Evolutionary conservation across 768 basidiomycete species (phyloP), one percentile per base, ranked within the genome.

Genomic region (Trichaptum fuscoviolaceum): DNA sequence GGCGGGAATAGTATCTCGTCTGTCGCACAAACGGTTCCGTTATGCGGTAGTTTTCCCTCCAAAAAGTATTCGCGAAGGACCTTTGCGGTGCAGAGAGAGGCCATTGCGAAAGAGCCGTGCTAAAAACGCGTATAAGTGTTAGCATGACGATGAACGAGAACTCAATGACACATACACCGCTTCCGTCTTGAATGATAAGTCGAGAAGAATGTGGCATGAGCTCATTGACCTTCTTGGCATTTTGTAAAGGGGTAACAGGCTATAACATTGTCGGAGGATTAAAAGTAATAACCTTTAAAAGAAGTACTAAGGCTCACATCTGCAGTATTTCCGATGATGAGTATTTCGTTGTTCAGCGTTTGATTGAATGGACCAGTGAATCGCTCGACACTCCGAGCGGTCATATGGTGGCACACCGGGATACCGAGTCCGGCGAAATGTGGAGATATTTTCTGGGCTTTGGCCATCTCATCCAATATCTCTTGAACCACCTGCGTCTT

Each of bases 291-390:
- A 17, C 15, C 59, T 17, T 12, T 23, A 20, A 9, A 61, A 61
- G 3, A 34, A 5, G 23, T 61, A 17, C 10, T 17, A 18, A 61
- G 24, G 30, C 30, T 25, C 30, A 61, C 57, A 62, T 69, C 65
- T n/a, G 67, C 73, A 23, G 69, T 68, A 52, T 76, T 76, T 64
- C 73, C 72, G 36, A 75, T 36, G 18, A 76, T 66, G 3, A 76
- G 68, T 20, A 75, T 72, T 10, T 71, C 72, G 59, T 73, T 73
- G 36, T 66, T 66, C 34, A 74, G 62, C n/a, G 74, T 74, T 57
- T 64, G 65, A 66, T 75, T 75, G 73, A 73, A 76, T n/a, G 75
- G 75, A 20, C 75, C 75, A 24, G 62, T 24, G 67, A 71, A 75
- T 23, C 73, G 68, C 64, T 75, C 74, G 15, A 70, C 72, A 3